A percentile compares a stretch with the other conserved stretches of the same genome.
Evolutionary conservation across 78 protist species (phyloP).

Genomic region (Monocercomonoides exilis): DNA sequence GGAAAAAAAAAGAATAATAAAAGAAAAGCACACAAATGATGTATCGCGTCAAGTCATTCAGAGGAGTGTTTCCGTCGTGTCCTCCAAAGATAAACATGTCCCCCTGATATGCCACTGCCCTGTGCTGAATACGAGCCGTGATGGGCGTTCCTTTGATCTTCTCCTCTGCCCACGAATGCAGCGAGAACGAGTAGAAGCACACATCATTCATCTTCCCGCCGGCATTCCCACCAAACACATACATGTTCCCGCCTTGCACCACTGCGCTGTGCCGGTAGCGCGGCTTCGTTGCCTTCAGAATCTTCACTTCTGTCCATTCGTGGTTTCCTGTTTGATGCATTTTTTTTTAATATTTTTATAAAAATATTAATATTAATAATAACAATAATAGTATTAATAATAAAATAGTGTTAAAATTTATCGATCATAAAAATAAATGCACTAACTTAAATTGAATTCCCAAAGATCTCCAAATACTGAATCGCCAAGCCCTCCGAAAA

Average conservation of each 20-base stretch:
- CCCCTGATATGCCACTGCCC: background rate
- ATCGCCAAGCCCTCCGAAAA: background rate
- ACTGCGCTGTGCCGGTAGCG: background rate
- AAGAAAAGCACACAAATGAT: background rate
- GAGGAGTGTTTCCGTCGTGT: background rate
- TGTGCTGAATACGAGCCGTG: background rate
- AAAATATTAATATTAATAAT: too few relatives aligned
- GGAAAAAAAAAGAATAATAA: background rate
- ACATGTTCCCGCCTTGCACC: background rate
- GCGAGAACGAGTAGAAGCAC: background rate
- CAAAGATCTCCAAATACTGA: background rate
- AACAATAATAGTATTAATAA: too few relatives aligned
- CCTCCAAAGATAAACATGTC: background rate
- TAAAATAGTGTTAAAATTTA: too few relatives aligned
- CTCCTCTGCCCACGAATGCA: background rate
- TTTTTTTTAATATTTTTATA: too few relatives aligned
- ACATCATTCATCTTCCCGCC: background rate
- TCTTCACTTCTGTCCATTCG: background rate
- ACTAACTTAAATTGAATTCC: background rate
- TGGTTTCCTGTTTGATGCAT: background rate
- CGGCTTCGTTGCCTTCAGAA: background rate
- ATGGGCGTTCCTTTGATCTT: background rate
- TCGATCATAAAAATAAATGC: background rate
- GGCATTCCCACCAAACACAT: background rate
- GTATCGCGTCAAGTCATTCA: background rate